Conservation (phyloP, 2,329 filamentous ascomycete genomes). For the Byssoonygena ceratinophila region DNA sequence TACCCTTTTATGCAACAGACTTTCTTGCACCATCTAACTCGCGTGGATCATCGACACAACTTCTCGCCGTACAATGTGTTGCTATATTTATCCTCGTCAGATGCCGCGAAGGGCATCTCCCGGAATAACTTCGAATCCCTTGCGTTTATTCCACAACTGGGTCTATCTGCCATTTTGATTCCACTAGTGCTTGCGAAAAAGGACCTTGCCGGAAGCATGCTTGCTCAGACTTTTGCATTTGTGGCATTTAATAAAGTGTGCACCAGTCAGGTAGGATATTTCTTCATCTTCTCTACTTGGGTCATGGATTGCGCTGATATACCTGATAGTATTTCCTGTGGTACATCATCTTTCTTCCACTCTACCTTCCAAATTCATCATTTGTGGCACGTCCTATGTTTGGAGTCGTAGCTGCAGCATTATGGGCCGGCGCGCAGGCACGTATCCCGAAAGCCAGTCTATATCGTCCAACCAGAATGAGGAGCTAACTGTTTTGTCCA, state of each 20-base stretch:
- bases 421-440: slow-evolving; percentile 68
- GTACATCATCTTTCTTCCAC: slow-evolving; percentile 88
- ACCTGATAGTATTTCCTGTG: slow-evolving; percentile 81
- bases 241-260: slow-evolving; percentile 98
- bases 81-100: slow-evolving; percentile 72
- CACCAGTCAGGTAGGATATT: slow-evolving; percentile 70
- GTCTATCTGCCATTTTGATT: slow-evolving; percentile 66
- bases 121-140: slow-evolving; percentile 55
- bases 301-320: not conserved
- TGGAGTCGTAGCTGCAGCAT: slow-evolving; percentile 53
- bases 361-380: slow-evolving; percentile 74
- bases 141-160: slow-evolving; percentile 79
- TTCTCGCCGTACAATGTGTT: slow-evolving; percentile 94
- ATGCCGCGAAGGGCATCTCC: slow-evolving; percentile 30
- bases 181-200: slow-evolving; percentile 67
- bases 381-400: slow-evolving; percentile 51
- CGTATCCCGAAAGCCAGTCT: slow-evolving; percentile 11
- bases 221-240: slow-evolving; percentile 93
- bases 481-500: slow-evolving; percentile 17
- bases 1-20: slow-evolving; percentile 76
- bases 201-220: slow-evolving; percentile 71
- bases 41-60: slow-evolving; percentile 94
- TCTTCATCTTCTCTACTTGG: slow-evolving; percentile 3
- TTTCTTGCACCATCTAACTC: slow-evolving; percentile 82
- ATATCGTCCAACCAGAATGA: not conserved